These are phyloP conservation scores for Aspergillus novoparasiticus DNA, from an alignment of 2,329 filamentous ascomycete genomes.

Conservation along the genomic window DNA sequence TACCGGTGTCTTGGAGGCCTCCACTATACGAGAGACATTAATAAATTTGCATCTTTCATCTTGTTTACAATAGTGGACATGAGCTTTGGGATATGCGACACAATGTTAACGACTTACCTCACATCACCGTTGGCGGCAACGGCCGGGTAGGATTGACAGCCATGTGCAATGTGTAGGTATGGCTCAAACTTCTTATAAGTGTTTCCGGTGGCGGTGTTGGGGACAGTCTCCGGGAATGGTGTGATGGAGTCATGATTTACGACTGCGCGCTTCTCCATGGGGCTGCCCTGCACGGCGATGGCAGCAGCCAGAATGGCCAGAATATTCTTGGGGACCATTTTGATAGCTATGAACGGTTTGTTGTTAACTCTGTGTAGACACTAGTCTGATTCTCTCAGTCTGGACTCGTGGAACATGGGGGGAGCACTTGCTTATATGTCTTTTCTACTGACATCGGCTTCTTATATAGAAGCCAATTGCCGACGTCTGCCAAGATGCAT, in stretches of 20 bases:
- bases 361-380: neutral
- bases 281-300: neutral
- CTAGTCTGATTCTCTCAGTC: neutral
- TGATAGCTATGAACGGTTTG: neutral
- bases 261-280: neutral
- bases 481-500: neutral
- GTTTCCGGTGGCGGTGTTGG: neutral
- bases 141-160: slow-evolving; percentile 9
- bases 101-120: neutral
- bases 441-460: neutral
- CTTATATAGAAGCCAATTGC: neutral
- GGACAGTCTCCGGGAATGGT: neutral
- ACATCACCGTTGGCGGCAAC: slow-evolving; percentile 7
- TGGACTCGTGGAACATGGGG: neutral
- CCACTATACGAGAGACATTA: neutral
- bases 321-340: neutral
- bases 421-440: neutral
- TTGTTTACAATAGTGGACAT: neutral
- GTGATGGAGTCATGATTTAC: neutral
- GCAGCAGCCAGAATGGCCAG: neutral
- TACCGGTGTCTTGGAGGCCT: slow-evolving; percentile 8
- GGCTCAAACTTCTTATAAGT: slow-evolving; percentile 3
- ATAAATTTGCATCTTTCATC: neutral
- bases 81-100: neutral
- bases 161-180: slow-evolving; percentile 6